phyloP scores from a whole-genome alignment of 208 protist species.

The Acanthamoeba lenticulata region DNA sequence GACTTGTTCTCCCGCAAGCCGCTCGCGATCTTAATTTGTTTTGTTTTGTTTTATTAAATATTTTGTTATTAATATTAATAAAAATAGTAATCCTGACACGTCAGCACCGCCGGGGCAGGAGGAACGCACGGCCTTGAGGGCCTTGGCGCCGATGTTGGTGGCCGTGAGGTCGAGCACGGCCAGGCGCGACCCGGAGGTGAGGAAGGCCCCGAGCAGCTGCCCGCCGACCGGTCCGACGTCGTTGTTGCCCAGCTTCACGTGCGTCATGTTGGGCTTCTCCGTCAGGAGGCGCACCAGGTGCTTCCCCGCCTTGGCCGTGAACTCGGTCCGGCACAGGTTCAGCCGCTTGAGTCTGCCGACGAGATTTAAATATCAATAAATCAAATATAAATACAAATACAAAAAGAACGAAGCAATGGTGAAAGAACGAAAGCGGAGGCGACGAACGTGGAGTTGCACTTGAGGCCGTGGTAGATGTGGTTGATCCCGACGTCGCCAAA shows the following conservation, averaged over 20 bases:
- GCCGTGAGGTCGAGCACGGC: not conserved
- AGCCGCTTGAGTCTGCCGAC: not conserved
- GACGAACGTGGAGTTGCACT: not conserved
- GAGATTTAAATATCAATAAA: not conserved
- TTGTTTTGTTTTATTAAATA: not conserved
- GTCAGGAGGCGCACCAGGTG: not conserved
- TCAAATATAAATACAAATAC: not conserved
- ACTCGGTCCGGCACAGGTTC: not conserved
- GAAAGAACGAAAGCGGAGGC: not conserved
- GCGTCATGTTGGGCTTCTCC: not conserved
- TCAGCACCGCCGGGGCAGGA: not conserved
- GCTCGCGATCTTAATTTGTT: not conserved
- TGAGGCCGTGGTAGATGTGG: not conserved
- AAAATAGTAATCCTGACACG: not conserved
- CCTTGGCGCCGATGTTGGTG: constrained; percentile 45
- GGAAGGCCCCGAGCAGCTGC: constrained; percentile 1
- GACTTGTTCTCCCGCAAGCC: not conserved
- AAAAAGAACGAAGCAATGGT: not conserved
- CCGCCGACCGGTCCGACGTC: not conserved
- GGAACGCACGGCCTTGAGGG: not conserved
- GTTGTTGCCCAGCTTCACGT: not conserved
- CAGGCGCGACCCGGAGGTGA: not conserved
- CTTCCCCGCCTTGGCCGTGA: not conserved
- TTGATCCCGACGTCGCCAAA: constrained; percentile 33
- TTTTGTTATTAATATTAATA: not conserved